Evolutionary conservation across 2,329 filamentous ascomycete species (phyloP).

Genomic region (Cladosporium sp.): DNA sequence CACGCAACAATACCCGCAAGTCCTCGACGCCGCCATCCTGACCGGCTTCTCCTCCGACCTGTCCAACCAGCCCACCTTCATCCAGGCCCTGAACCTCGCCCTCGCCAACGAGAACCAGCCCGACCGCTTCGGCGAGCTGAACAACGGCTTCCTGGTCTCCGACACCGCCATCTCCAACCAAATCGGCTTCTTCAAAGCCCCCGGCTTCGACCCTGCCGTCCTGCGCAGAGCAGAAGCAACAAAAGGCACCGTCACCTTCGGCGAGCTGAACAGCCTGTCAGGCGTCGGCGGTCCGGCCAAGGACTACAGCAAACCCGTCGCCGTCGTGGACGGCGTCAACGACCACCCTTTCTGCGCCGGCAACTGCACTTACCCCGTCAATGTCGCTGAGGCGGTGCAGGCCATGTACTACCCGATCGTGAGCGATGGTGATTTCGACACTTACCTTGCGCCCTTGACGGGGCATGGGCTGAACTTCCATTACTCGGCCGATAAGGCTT

Average conservation of each 20-base stretch:
- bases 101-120: conserved; percentile 28
- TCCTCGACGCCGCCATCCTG: conserved; percentile 35
- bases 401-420: conserved; percentile 22
- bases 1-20: conserved; percentile 30
- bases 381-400: conserved; percentile 21
- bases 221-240: conserved; percentile 25
- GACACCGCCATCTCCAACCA: conserved; percentile 23
- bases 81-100: conserved; percentile 25
- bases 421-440: conserved; percentile 13
- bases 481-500: conserved; percentile 27
- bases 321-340: conserved; percentile 27
- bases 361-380: conserved; percentile 27
- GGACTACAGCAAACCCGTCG: conserved; percentile 26
- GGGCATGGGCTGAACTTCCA: conserved; percentile 33
- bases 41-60: conserved; percentile 33
- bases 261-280: conserved; percentile 27
- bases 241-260: conserved; percentile 29
- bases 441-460: conserved; percentile 23
- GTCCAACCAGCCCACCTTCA: conserved; percentile 21
- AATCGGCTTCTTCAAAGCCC: conserved; percentile 30
- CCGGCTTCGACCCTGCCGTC: conserved; percentile 27
- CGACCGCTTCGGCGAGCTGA: conserved; percentile 26
- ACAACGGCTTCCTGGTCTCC: conserved; percentile 28
- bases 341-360: conserved; percentile 31
- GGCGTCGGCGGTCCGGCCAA: conserved; percentile 16